Percentiles rank a stretch among this genome's conserved stretches.
These are phyloP conservation scores for Suhomyces chickasaworum DNA, from an alignment of 1,139 yeast species.

Conservation along the genomic window DNA sequence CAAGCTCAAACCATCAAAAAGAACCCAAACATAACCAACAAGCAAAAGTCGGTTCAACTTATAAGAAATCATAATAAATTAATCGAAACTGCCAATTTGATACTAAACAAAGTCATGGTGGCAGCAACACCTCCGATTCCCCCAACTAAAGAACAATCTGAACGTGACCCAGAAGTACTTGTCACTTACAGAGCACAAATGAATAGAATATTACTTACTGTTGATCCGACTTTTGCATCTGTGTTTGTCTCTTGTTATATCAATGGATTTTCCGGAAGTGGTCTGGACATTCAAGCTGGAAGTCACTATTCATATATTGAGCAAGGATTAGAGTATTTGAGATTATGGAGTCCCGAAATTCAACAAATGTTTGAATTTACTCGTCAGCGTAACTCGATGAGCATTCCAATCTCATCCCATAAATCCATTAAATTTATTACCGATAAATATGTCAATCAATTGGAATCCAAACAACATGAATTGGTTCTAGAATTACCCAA, in stretches of 20 bases:
- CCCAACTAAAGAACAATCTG: constrained; percentile 32
- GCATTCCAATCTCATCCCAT: constrained; percentile 4
- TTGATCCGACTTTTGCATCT: constrained; percentile 35
- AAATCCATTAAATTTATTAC: constrained; percentile 17
- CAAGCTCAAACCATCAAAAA: constrained; percentile 22
- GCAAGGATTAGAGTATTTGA: constrained; percentile 32
- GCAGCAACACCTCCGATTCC: constrained; percentile 40
- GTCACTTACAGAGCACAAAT: constrained; percentile 22
- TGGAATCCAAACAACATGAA: background rate
- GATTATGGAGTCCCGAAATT: constrained; percentile 40
- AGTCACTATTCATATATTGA: constrained; percentile 36
- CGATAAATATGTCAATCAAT: constrained; percentile 18
- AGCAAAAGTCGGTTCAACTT: constrained; percentile 26
- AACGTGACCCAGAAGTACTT: constrained; percentile 24
- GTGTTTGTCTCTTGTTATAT: constrained; percentile 36
- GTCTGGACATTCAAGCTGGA: constrained; percentile 24
- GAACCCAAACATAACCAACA: constrained; percentile 20
- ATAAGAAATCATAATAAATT: constrained; percentile 34
- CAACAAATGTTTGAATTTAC: constrained; percentile 23
- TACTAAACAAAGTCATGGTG: constrained; percentile 30
- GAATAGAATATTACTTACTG: constrained; percentile 26
- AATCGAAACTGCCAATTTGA: constrained; percentile 30
- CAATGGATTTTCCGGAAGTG: constrained; percentile 33
- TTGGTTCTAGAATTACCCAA: background rate
- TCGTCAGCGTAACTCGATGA: background rate